A percentile compares a stretch with the other conserved stretches of the same genome.
These are phyloP conservation scores for Monilinia fructigena DNA, from an alignment of 2,329 filamentous ascomycete genomes.

Conservation along the genomic window DNA sequence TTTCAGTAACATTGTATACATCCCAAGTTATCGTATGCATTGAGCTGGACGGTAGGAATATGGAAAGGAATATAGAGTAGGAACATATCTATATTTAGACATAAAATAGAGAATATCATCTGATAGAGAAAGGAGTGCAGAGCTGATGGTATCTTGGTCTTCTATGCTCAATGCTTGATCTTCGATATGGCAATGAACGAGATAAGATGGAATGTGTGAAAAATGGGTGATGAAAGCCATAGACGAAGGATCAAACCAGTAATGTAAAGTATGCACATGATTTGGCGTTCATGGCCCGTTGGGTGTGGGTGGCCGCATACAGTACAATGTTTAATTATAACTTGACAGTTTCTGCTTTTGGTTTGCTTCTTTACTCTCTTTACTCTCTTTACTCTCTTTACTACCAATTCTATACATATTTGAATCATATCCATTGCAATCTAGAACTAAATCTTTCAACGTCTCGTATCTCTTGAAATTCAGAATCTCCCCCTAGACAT, in stretches of 20 bases:
- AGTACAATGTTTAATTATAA: no score
- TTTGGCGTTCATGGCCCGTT: neutral
- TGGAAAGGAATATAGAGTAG: slow-evolving; percentile 10
- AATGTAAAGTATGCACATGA: neutral
- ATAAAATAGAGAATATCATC: neutral
- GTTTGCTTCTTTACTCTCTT: no score
- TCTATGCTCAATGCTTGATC: neutral
- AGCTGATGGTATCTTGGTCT: neutral
- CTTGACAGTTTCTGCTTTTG: no score
- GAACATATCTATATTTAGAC: slow-evolving; percentile 5
- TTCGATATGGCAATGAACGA: neutral
- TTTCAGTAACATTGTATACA: neutral
- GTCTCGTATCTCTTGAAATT: neutral
- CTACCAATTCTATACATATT: no score
- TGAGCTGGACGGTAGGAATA: slow-evolving; percentile 4
- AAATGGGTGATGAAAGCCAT: neutral
- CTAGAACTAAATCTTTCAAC: no score
- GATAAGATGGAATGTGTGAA: neutral
- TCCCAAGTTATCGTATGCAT: neutral
- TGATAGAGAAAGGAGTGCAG: neutral
- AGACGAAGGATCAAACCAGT: neutral
- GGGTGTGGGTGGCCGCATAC: no score
- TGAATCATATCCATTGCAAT: neutral
- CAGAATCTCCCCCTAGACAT: no score
- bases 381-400: no score